Conservation (phyloP, 1,139 yeast genomes). For the Candida labiduridarum region DNA sequence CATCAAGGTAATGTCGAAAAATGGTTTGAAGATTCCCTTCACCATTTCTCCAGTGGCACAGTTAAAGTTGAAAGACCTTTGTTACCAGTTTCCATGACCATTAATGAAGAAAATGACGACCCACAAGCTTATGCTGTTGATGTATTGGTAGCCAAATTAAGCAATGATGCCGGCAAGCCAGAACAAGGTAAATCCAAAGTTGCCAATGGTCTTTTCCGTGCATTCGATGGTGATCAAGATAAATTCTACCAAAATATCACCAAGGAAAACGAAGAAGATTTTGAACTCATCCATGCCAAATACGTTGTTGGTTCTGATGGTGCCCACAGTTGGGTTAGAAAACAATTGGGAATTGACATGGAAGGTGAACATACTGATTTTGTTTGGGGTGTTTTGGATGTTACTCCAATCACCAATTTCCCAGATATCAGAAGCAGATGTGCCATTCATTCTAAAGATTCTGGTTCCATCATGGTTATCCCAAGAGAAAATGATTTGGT, state of each 20-base stretch:
- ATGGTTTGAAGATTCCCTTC: slow-evolving; percentile 28
- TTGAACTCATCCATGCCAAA: slow-evolving; percentile 28
- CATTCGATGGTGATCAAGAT: slow-evolving; percentile 32
- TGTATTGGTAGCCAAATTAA: slow-evolving; percentile 19
- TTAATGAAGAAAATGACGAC: slow-evolving; percentile 22
- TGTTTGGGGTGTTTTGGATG: slow-evolving; percentile 41
- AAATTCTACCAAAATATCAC: slow-evolving; percentile 11
- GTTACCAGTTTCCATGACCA: slow-evolving; percentile 24
- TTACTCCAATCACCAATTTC: slow-evolving; percentile 36
- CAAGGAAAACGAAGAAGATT: slow-evolving; percentile 8
- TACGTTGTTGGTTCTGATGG: slow-evolving; percentile 40
- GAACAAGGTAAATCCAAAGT: slow-evolving; percentile 29
- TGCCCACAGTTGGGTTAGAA: slow-evolving; percentile 39
- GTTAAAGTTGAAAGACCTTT: slow-evolving; percentile 27
- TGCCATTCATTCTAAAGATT: slow-evolving; percentile 33
- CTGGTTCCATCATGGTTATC: slow-evolving; percentile 35
- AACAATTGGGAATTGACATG: slow-evolving; percentile 25
- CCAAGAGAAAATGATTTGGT: slow-evolving; percentile 38
- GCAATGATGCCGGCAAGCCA: slow-evolving; percentile 18
- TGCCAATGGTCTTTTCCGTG: slow-evolving; percentile 31
- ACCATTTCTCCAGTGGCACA: slow-evolving; percentile 25
- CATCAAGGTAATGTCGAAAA: slow-evolving; percentile 36
- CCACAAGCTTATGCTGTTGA: slow-evolving; percentile 29
- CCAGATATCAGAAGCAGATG: slow-evolving; percentile 37
- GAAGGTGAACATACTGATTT: slow-evolving; percentile 38